Evolutionary conservation across 2,329 filamentous ascomycete genomes (phyloP).

Genomic region (Colletotrichum destructivum): DNA sequence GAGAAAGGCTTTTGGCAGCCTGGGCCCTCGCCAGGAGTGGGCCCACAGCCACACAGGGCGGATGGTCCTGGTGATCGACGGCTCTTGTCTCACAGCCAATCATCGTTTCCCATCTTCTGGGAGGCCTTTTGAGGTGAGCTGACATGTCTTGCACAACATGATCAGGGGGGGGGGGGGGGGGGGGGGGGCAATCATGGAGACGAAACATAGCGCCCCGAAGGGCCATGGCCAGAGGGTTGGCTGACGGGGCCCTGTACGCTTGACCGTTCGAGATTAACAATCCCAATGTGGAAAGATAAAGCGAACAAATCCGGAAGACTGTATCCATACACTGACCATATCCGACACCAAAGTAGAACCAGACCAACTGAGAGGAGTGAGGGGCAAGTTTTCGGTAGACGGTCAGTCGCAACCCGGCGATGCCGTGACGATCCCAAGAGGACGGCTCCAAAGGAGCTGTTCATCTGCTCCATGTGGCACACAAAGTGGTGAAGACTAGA

Average conservation of each 20-base stretch:
- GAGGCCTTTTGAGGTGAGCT: slow-evolving; percentile 4
- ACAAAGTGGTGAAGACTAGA: neutral
- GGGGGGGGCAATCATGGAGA: slow-evolving; percentile 11
- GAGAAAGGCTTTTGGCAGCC: slow-evolving; percentile 13
- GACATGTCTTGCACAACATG: slow-evolving; percentile 34
- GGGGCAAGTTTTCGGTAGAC: slow-evolving; percentile 36
- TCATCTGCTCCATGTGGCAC: slow-evolving; percentile 27
- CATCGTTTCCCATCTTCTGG: neutral
- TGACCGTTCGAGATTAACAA: slow-evolving; percentile 37
- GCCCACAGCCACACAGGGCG: slow-evolving; percentile 14
- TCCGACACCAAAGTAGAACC: slow-evolving; percentile 46
- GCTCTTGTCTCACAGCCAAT: slow-evolving; percentile 15
- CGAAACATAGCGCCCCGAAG: slow-evolving; percentile 21
- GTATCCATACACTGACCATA: slow-evolving; percentile 43
- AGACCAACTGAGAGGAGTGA: slow-evolving; percentile 43
- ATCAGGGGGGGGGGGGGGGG: neutral
- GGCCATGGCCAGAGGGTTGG: slow-evolving; percentile 23
- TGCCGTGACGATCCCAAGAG: slow-evolving; percentile 41
- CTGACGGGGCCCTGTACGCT: slow-evolving; percentile 9
- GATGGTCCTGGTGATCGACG: slow-evolving; percentile 21
- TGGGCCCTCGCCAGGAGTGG: slow-evolving; percentile 1
- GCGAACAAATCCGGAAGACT: slow-evolving; percentile 55
- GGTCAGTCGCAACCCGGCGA: slow-evolving; percentile 27
- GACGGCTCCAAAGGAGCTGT: slow-evolving; percentile 32
- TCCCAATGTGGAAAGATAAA: slow-evolving; percentile 57